These are phyloP conservation scores for Polyporus arcularius DNA, from an alignment of 768 basidiomycete species.

Conservation along the genomic window DNA sequence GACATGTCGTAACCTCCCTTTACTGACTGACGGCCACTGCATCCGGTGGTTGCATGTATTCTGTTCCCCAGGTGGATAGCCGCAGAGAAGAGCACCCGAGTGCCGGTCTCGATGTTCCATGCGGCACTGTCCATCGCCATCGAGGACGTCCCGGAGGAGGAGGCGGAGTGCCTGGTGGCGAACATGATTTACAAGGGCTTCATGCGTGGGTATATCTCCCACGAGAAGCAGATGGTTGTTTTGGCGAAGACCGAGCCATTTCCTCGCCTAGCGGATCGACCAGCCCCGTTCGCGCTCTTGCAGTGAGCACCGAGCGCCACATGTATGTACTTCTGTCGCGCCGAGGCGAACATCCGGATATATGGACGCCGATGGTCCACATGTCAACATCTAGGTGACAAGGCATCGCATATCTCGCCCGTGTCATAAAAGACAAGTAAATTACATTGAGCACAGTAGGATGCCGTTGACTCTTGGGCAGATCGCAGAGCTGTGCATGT, in stretches of 20 bases:
- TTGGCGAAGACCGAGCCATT: conserved; percentile 80
- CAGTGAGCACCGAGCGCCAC: conserved; percentile 8
- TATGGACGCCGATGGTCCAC: no score
- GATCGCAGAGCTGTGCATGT: no score
- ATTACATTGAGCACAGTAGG: no score
- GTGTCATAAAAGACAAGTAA: no score
- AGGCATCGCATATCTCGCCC: no score
- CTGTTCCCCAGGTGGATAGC: conserved; percentile 69
- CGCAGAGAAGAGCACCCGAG: conserved; percentile 68
- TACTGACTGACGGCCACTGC: background rate
- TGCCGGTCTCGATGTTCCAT: conserved; percentile 82
- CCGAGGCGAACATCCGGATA: no score
- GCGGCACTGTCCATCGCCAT: conserved; percentile 69
- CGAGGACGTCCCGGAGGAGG: conserved; percentile 63
- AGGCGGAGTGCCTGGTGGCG: conserved; percentile 91
- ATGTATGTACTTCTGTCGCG: background rate
- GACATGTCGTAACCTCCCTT: background rate
- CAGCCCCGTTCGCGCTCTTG: conserved; percentile 46
- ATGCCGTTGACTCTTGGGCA: no score
- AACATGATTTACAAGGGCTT: conserved; percentile 95
- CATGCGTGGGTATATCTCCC: conserved; percentile 95
- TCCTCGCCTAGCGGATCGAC: conserved; percentile 67
- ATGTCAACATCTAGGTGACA: no score
- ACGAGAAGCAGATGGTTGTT: conserved; percentile 94
- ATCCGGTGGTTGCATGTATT: background rate